Percentiles rank a stretch among this genome's conserved stretches.
phyloP scores from a whole-genome alignment of 345 rosid genomes.

The Moricandia moricandioides region DNA sequence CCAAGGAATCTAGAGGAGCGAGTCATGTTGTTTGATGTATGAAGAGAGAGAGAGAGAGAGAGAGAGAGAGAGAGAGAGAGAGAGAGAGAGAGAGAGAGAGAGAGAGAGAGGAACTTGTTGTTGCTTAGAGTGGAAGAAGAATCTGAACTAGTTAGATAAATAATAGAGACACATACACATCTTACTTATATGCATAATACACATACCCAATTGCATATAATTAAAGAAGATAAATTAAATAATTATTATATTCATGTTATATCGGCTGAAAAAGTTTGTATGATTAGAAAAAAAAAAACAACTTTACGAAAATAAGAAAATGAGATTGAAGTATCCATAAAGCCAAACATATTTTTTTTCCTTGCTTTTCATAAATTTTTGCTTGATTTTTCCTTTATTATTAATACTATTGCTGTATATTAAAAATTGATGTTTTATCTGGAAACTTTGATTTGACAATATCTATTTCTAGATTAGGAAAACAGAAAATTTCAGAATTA shows the following conservation, averaged over 20 bases:
- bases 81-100: not conserved
- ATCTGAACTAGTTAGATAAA: conserved; percentile 18
- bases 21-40: conserved; percentile 28
- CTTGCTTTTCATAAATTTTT: not conserved
- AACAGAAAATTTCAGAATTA: not conserved
- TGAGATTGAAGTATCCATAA: conserved; percentile 30
- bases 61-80: not conserved
- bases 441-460: not conserved
- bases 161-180: conserved; percentile 27
- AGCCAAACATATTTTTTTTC: conserved; percentile 19
- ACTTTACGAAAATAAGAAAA: conserved; percentile 10
- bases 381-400: not conserved
- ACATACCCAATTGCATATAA: conserved; percentile 18
- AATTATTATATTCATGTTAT: conserved; percentile 9
- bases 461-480: not conserved
- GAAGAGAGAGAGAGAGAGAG: not conserved
- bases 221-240: not conserved
- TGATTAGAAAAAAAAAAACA: not conserved
- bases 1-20: conserved; percentile 42
- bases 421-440: not conserved
- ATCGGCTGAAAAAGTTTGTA: conserved; percentile 2
- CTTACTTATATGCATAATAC: conserved; percentile 26
- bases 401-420: not conserved
- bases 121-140: conserved; percentile 13
- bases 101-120: not conserved